Evolutionary conservation across 768 basidiomycete species (phyloP), one percentile per base, ranked within the genome.

Genomic region (Hygrophorus pudorinus): DNA sequence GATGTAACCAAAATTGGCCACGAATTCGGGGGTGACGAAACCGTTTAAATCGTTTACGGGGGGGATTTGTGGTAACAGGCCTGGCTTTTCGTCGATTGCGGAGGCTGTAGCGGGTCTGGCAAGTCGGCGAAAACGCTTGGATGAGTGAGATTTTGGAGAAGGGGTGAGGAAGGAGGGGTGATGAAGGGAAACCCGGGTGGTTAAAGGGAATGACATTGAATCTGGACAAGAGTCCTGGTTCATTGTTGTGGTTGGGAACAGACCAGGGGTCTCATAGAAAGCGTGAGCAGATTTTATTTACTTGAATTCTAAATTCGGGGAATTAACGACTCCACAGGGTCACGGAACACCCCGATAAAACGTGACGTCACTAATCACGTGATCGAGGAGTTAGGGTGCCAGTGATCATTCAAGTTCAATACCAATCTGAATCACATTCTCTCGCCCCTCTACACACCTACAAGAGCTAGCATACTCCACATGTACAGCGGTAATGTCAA

Each of bases 401-500:
- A n/a, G n/a, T n/a, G n/a, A n/a, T n/a, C n/a, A n/a, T n/a, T n/a
- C n/a, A n/a, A n/a, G n/a, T n/a, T n/a, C n/a, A n/a, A n/a, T n/a
- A n/a, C n/a, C n/a, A n/a, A n/a, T n/a, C n/a, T n/a, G n/a, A 14
- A 12, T 29, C 30, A 13, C 16, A 8, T 20, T n/a, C 6, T 9
- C 5, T 11, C 34, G 21, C 7, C 18, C 41, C 29, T 46, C 48
- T 57, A 64, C 32, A 67, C 59, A 40, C 57, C 60, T 28, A 72
- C 67, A 40, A 91, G 63, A 27, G 81, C 80, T 28, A 91, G 67
- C 65, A 90, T 70, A 57, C 86, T 85, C 91, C 92, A 99, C 69
- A 93, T 81, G 61, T 85, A 98, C 62, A 98, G 65, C n/a, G 96
- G 94, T 49, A 99, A 68, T 33, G 88, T 90, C 52, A 99, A 70